Percentiles rank a stretch among this genome's conserved stretches.
phyloP scores from a whole-genome alignment of 2,329 filamentous ascomycete species.

The Fusarium acutatum region DNA sequence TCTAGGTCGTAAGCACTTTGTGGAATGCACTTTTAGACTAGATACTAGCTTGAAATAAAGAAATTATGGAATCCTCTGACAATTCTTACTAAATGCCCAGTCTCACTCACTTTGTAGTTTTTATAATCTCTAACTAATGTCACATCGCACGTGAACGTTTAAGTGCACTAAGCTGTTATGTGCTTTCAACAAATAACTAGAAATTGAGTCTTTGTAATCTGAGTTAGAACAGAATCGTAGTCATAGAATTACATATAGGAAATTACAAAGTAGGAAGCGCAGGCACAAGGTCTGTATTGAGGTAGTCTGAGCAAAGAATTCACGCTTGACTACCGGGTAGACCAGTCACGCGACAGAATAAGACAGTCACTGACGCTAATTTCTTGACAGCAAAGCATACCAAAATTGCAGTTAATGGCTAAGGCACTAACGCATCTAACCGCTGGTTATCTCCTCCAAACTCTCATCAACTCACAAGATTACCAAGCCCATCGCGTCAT shows the following conservation, averaged over 20 bases:
- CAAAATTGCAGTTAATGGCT: accelerated
- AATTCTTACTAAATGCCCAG: too few relatives aligned
- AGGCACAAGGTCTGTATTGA: too few relatives aligned
- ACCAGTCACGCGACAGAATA: accelerated
- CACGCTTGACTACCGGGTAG: accelerated
- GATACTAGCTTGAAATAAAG: too few relatives aligned
- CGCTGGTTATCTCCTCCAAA: accelerated
- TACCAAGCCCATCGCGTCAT: neutral
- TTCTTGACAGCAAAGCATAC: accelerated
- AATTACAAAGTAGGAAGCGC: neutral
- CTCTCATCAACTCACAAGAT: too few relatives aligned
- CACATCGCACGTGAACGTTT: too few relatives aligned
- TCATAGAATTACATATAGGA: accelerated
- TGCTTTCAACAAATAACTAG: too few relatives aligned
- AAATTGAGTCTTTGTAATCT: too few relatives aligned
- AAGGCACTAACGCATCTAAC: accelerated
- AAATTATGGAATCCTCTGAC: accelerated
- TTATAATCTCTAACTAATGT: too few relatives aligned
- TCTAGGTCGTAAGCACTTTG: accelerated
- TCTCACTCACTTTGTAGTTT: too few relatives aligned
- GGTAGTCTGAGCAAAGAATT: neutral
- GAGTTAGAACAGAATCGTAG: neutral
- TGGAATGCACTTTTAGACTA: accelerated
- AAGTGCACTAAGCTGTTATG: too few relatives aligned
- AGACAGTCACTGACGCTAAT: accelerated